These are phyloP conservation scores for Mycena metata DNA, from an alignment of 768 basidiomycete species.

Conservation along the genomic window DNA sequence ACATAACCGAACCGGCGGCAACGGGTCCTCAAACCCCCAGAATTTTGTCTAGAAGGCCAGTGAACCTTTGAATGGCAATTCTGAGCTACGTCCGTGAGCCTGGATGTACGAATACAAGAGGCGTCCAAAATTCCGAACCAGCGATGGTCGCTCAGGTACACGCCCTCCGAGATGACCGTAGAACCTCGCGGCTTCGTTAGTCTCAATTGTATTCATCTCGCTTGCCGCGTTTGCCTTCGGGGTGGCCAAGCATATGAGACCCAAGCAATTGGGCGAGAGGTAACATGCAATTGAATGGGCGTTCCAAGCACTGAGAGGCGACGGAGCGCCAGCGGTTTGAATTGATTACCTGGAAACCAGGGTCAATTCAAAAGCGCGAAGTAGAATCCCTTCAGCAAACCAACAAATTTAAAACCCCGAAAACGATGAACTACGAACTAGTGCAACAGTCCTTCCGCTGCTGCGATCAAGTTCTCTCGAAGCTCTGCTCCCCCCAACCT, in stretches of 20 bases:
- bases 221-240: conserved; percentile 16
- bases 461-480: conserved; percentile 11
- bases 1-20: neutral
- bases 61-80: neutral
- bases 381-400: too few species aligned
- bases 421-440: neutral
- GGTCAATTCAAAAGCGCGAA: neutral
- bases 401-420: too few species aligned
- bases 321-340: neutral
- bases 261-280: neutral
- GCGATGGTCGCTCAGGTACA: neutral
- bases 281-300: neutral
- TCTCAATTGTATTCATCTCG: conserved; percentile 2
- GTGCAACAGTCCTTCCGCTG: neutral
- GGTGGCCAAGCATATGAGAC: neutral
- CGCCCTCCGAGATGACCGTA: neutral
- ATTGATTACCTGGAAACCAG: neutral
- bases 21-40: too few species aligned
- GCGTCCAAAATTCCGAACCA: neutral
- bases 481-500: conserved; percentile 25
- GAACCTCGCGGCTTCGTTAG: conserved; percentile 5
- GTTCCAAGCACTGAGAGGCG: too few species aligned
- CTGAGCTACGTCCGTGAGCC: neutral
- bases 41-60: neutral
- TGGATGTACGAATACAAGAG: neutral